Evolutionary conservation across 306 rosid genomes (phyloP).

Genomic region (Quercus dentata): DNA sequence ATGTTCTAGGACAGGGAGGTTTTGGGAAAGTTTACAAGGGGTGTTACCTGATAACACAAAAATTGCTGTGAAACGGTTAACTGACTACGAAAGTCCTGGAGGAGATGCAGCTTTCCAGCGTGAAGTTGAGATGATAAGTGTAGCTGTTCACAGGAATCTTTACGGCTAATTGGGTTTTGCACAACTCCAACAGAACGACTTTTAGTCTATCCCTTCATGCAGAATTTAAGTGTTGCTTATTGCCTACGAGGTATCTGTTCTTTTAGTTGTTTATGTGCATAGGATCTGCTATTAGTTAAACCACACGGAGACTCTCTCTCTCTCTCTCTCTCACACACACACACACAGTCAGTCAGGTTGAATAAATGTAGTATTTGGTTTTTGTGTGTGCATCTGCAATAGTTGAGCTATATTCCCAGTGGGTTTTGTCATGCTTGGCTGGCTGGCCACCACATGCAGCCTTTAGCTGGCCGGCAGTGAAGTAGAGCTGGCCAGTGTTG

Average conservation of each 20-base stretch:
- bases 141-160: conserved; percentile 90
- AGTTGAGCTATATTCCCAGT: too few species aligned
- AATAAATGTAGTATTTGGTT: too few species aligned
- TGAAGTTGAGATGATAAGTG: conserved; percentile 99
- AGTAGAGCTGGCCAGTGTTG: too few species aligned
- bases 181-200: conserved; percentile 95
- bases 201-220: conserved; percentile 94
- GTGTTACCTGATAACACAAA: conserved; percentile 82
- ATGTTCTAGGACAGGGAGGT: conserved; percentile 98
- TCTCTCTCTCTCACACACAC: background rate
- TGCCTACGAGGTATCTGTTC: conserved; percentile 69
- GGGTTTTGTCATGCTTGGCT: too few species aligned
- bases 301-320: background rate
- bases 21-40: conserved; percentile 97
- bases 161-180: conserved; percentile 88
- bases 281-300: background rate
- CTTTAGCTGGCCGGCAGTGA: too few species aligned
- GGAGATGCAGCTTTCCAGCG: conserved; percentile 98
- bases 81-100: conserved; percentile 94
- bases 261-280: background rate
- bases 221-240: conserved; percentile 93
- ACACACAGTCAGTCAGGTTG: too few species aligned
- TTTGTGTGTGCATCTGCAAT: too few species aligned
- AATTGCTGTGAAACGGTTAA: conserved; percentile 92
- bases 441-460: too few species aligned